Evolutionary conservation across 768 basidiomycete genomes (phyloP).

Genomic region (Lactifluus pinguis): DNA sequence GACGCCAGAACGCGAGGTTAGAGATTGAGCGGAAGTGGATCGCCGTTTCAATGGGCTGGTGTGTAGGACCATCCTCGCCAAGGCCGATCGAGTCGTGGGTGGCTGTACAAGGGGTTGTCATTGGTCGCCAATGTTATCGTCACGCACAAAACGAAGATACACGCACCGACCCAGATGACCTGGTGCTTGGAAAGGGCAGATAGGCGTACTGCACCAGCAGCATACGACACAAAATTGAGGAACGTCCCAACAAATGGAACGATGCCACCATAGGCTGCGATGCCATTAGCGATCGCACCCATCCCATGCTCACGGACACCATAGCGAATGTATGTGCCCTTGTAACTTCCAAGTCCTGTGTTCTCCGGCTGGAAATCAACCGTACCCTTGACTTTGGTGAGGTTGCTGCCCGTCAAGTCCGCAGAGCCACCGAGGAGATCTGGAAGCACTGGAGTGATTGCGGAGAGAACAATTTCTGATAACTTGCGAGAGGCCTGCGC

Average conservation of each 20-base stretch:
- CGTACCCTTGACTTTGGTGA: slow-evolving; percentile 78
- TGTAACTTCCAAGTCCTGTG: slow-evolving; percentile 75
- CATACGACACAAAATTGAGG: slow-evolving; percentile 93
- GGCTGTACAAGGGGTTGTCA: slow-evolving; percentile 34
- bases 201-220: slow-evolving; percentile 85
- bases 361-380: slow-evolving; percentile 88
- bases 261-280: slow-evolving; percentile 83
- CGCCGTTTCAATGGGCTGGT: slow-evolving; percentile 89
- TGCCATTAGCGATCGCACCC: slow-evolving; percentile 91
- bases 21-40: slow-evolving; percentile 82
- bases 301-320: slow-evolving; percentile 98
- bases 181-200: slow-evolving; percentile 84
- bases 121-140: not conserved
- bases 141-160: not conserved
- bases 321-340: slow-evolving; percentile 88
- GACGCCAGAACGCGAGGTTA: slow-evolving; percentile 88
- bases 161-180: slow-evolving; percentile 88
- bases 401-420: slow-evolving; percentile 86
- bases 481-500: slow-evolving; percentile 90
- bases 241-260: slow-evolving; percentile 90
- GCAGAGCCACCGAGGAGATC: slow-evolving; percentile 87
- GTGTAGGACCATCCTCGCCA: slow-evolving; percentile 92
- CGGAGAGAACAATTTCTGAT: slow-evolving; percentile 80
- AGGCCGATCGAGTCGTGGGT: slow-evolving; percentile 94
- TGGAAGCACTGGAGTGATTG: slow-evolving; percentile 64